These are phyloP conservation scores for Sugiyamaella lignohabitans DNA, from an alignment of 805 yeast genomes.

Conservation along the genomic window DNA sequence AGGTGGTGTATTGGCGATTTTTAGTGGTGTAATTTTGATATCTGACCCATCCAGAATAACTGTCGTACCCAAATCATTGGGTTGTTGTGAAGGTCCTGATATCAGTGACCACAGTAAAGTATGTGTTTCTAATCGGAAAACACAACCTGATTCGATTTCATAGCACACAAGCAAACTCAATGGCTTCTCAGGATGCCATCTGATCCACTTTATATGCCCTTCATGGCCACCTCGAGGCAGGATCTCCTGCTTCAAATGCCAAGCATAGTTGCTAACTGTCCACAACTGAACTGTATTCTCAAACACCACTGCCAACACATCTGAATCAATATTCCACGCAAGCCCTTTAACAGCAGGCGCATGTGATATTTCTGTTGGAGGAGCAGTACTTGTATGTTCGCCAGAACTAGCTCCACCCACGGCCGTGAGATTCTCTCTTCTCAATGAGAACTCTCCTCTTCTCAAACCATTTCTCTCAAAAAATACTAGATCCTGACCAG, in stretches of 20 bases:
- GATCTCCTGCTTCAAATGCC: slow-evolving; percentile 88
- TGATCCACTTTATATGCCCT: slow-evolving; percentile 11
- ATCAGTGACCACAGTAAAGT: slow-evolving; percentile 59
- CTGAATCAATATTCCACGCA: slow-evolving; percentile 78
- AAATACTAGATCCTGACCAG: slow-evolving; percentile 47
- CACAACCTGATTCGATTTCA: slow-evolving; percentile 31
- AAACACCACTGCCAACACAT: slow-evolving; percentile 65
- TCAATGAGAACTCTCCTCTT: slow-evolving; percentile 73
- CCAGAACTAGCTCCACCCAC: background rate
- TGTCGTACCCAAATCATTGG: slow-evolving; percentile 70
- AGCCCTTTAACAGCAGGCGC: slow-evolving; percentile 42
- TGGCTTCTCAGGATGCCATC: slow-evolving; percentile 90
- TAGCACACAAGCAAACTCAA: slow-evolving; percentile 52
- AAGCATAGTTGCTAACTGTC: slow-evolving; percentile 89
- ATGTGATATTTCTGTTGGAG: too few relatives aligned
- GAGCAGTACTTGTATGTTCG: too few relatives aligned
- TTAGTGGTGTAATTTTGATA: slow-evolving; percentile 72
- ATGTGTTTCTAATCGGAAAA: slow-evolving; percentile 45
- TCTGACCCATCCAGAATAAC: slow-evolving; percentile 73
- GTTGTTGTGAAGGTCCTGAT: slow-evolving; percentile 62
- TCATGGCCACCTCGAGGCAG: slow-evolving; percentile 33
- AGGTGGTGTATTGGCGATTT: slow-evolving; percentile 88
- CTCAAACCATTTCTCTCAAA: slow-evolving; percentile 91
- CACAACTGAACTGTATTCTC: slow-evolving; percentile 63
- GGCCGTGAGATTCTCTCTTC: slow-evolving; percentile 36